Conservation (phyloP, 768 basidiomycete genomes). For the Agrocybe praecox region DNA sequence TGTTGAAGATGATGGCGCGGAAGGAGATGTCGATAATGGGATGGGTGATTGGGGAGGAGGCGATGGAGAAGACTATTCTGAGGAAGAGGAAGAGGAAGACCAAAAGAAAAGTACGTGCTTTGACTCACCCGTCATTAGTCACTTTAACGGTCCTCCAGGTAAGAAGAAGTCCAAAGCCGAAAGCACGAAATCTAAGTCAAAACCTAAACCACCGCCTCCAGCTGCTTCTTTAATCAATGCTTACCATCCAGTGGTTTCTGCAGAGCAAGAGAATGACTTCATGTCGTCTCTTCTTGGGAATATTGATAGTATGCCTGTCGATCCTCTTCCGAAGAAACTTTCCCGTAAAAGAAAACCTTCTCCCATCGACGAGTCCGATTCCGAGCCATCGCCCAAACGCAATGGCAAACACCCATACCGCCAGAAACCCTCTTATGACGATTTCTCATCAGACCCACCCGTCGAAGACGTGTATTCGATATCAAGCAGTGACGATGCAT, state of each 20-base stretch:
- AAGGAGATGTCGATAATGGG: constrained; percentile 94
- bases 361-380: constrained; percentile 41
- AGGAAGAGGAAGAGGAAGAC: constrained; percentile 53
- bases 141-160: constrained; percentile 12
- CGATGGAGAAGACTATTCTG: constrained; percentile 48
- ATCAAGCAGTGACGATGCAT: constrained; percentile 64
- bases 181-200: constrained; percentile 39
- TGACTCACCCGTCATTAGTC: not conserved
- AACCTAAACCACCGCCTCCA: constrained; percentile 54
- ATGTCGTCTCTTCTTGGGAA: constrained; percentile 80
- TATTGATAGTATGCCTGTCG: constrained; percentile 53
- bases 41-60: constrained; percentile 89
- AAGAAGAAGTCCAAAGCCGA: constrained; percentile 48
- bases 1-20: constrained; percentile 90
- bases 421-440: constrained; percentile 32
- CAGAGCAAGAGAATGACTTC: constrained; percentile 85
- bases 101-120: constrained; percentile 42
- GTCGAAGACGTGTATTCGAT: constrained; percentile 33
- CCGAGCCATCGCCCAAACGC: constrained; percentile 38
- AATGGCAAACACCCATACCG: constrained; percentile 32
- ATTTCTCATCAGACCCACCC: constrained; percentile 52
- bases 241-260: constrained; percentile 77
- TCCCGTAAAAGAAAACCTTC: constrained; percentile 73
- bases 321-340: constrained; percentile 20
- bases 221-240: constrained; percentile 69